Percentiles rank a stretch among this genome's conserved stretches.
phyloP scores from a whole-genome alignment of 257 asterid species.

The Solanum microdontum region DNA sequence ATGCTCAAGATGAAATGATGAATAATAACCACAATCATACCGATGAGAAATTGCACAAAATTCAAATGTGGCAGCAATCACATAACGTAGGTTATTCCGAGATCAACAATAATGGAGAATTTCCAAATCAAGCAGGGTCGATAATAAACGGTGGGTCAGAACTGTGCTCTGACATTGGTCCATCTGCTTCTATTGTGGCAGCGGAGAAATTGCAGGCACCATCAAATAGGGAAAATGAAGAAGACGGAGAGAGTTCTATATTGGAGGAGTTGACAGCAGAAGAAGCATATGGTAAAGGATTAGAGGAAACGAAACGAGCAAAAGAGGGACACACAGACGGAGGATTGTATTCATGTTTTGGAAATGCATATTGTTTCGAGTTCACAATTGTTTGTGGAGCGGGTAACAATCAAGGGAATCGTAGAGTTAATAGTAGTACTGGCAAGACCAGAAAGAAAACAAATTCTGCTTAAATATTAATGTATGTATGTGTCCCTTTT shows the following conservation, averaged over 20 bases:
- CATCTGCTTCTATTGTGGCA: slow-evolving; percentile 81
- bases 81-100: slow-evolving; percentile 19
- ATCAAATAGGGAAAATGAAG: neutral
- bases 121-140: slow-evolving; percentile 18
- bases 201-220: slow-evolving; percentile 32
- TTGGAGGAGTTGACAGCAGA: slow-evolving; percentile 50
- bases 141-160: slow-evolving; percentile 48
- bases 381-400: slow-evolving; percentile 62
- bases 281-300: slow-evolving; percentile 55
- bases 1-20: neutral
- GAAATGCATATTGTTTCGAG: slow-evolving; percentile 55
- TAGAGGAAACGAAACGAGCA: slow-evolving; percentile 8
- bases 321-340: slow-evolving; percentile 7
- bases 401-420: neutral
- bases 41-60: slow-evolving; percentile 12
- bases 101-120: slow-evolving; percentile 17
- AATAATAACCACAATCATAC: neutral
- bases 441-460: slow-evolving; percentile 21
- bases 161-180: slow-evolving; percentile 77
- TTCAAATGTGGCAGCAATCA: slow-evolving; percentile 46
- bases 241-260: slow-evolving; percentile 23
- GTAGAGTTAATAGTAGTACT: slow-evolving; percentile 2
- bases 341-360: slow-evolving; percentile 46
- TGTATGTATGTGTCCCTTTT: neutral
- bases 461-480: slow-evolving; percentile 15